phyloP scores from a whole-genome alignment of 768 basidiomycete genomes.

The Pleurotus sapidus region DNA sequence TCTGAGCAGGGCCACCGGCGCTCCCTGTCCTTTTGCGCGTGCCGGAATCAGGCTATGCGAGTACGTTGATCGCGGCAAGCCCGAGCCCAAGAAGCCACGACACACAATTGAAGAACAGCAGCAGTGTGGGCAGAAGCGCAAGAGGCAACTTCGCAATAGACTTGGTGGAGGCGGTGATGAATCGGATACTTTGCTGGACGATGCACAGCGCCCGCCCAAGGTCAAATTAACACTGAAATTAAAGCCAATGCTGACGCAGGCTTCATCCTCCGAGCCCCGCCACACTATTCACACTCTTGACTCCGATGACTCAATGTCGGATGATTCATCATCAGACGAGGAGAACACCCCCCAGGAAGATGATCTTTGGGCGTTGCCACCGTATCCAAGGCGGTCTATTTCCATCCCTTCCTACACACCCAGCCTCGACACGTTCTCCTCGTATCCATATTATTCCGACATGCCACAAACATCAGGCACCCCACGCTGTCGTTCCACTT shows the following conservation, averaged over 20 bases:
- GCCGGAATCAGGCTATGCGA: constrained; percentile 73
- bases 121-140: constrained; percentile 41
- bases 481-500: constrained; percentile 53
- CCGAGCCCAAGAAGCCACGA: constrained; percentile 26
- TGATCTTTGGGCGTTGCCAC: constrained; percentile 48
- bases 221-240: constrained; percentile 71
- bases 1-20: constrained; percentile 69
- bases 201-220: constrained; percentile 51
- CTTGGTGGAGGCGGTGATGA: constrained; percentile 21
- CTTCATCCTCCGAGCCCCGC: constrained; percentile 21
- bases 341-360: constrained; percentile 26
- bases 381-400: constrained; percentile 55
- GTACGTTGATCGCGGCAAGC: constrained; percentile 52
- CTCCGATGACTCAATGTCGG: constrained; percentile 38
- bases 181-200: constrained; percentile 35
- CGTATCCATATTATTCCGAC: constrained; percentile 26
- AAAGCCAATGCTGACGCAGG: constrained; percentile 37
- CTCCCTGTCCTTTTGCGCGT: constrained; percentile 71
- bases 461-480: constrained; percentile 20
- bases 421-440: constrained; percentile 28
- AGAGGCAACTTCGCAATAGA: constrained; percentile 29
- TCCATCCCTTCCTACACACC: constrained; percentile 57
- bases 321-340: constrained; percentile 33
- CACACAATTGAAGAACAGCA: constrained; percentile 23
- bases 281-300: constrained; percentile 34